Conservation (phyloP, 2,329 filamentous ascomycete species). For the Shiraia sp. region DNA sequence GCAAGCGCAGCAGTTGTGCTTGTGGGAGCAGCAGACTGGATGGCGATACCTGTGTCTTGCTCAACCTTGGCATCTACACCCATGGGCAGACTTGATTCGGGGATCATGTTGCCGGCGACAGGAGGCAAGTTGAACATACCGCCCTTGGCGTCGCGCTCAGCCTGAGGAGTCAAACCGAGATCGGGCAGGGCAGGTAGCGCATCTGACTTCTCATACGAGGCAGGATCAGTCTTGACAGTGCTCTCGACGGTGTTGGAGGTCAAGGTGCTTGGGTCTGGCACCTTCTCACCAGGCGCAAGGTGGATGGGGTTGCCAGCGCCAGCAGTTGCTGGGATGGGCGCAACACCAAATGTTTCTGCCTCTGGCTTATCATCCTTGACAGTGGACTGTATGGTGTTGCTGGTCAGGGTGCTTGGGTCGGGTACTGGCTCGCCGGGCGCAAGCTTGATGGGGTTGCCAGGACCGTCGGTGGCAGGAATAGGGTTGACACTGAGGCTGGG, state of each 20-base stretch:
- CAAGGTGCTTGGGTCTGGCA: conserved; percentile 69
- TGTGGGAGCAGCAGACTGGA: conserved; percentile 48
- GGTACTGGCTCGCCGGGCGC: conserved; percentile 81
- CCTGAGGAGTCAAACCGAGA: conserved; percentile 49
- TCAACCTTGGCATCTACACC: conserved; percentile 49
- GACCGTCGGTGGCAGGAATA: conserved; percentile 60
- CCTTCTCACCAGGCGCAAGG: conserved; percentile 77
- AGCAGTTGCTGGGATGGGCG: conserved; percentile 62
- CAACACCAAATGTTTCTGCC: conserved; percentile 56
- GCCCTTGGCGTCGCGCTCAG: conserved; percentile 48
- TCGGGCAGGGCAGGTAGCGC: conserved; percentile 53
- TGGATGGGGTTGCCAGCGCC: conserved; percentile 76
- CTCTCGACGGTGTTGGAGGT: conserved; percentile 72
- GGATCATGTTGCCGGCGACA: conserved; percentile 68
- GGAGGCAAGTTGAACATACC: conserved; percentile 52
- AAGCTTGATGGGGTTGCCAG: conserved; percentile 78
- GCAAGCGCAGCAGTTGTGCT: conserved; percentile 54
- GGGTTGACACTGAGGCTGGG: conserved; percentile 60
- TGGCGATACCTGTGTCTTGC: conserved; percentile 45
- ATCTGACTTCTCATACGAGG: conserved; percentile 82
- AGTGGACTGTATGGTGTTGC: conserved; percentile 71
- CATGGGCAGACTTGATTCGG: conserved; percentile 81
- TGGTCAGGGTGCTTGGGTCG: conserved; percentile 63
- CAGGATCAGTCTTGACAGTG: conserved; percentile 64
- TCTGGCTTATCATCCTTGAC: conserved; percentile 38